Conservation (phyloP, 192 early-diverging fungal genomes). For the Dimargaris cristalligena region DNA sequence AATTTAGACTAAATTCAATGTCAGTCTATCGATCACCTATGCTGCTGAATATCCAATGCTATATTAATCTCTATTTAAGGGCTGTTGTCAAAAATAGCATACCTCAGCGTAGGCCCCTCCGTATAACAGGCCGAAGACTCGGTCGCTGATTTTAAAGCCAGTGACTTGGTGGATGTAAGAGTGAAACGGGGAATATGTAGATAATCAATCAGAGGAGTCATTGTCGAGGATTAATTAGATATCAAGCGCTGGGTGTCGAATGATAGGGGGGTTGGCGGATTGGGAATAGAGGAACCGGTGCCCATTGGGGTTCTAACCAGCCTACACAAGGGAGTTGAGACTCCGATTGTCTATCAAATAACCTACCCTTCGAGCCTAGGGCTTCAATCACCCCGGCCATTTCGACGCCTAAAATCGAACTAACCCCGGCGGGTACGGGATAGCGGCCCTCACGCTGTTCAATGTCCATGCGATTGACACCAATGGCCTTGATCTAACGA, state of each 20-base stretch:
- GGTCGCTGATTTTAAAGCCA: slow-evolving; percentile 42
- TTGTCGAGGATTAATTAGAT: not conserved
- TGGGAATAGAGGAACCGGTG: not conserved
- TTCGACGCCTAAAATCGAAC: slow-evolving; percentile 57
- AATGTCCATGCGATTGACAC: slow-evolving; percentile 63
- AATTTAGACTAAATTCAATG: no score
- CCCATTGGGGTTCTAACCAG: not conserved
- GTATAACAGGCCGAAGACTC: slow-evolving; percentile 49
- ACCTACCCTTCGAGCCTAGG: slow-evolving; percentile 23
- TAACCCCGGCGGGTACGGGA: slow-evolving; percentile 39
- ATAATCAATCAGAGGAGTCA: not conserved
- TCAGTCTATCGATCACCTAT: no score
- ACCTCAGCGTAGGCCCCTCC: slow-evolving; percentile 64
- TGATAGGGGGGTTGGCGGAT: not conserved
- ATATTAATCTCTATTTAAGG: no score
- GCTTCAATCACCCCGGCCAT: slow-evolving; percentile 42
- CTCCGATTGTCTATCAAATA: no score
- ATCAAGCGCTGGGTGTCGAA: not conserved
- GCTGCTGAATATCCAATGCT: no score
- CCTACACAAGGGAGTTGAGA: no score
- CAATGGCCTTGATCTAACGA: slow-evolving; percentile 35
- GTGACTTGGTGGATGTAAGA: no score
- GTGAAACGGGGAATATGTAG: not conserved
- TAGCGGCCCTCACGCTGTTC: slow-evolving; percentile 55
- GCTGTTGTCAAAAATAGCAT: not conserved